Conservation (phyloP, 176 grass and related monocot genomes). For the Aegilops sharonensis region DNA sequence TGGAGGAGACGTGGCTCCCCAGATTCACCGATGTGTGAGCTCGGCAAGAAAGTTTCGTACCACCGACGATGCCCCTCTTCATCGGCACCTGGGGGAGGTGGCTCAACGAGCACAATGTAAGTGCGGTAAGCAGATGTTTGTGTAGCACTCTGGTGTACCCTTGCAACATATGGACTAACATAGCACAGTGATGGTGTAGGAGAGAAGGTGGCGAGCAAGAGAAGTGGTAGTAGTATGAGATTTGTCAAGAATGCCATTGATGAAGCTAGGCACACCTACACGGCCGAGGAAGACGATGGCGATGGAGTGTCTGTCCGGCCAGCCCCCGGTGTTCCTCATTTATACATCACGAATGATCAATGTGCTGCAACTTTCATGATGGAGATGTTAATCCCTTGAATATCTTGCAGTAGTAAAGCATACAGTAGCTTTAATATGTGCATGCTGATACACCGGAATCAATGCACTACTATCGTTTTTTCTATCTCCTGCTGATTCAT, state of each 20-base stretch:
- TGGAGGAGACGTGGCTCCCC: conserved; percentile 35
- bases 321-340: not conserved
- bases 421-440: not conserved
- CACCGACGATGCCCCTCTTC: conserved; percentile 10
- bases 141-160: not conserved
- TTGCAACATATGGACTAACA: not conserved
- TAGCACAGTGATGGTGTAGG: conserved; percentile 1
- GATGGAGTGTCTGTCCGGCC: not conserved
- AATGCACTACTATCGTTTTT: not conserved
- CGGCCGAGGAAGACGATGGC: not conserved
- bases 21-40: not conserved
- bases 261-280: not conserved
- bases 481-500: not conserved
- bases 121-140: not conserved
- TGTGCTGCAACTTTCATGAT: not conserved
- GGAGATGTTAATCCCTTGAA: not conserved
- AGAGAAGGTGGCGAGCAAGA: not conserved
- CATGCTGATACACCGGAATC: not conserved
- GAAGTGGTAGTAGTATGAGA: not conserved
- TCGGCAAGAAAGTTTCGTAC: conserved; percentile 45
- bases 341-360: not conserved
- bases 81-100: not conserved
- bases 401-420: not conserved
- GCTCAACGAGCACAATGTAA: conserved; percentile 27
- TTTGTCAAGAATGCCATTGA: not conserved